Percentiles rank a stretch among this genome's conserved stretches.
Evolutionary conservation across 352 stramenopile genomes (phyloP).

Genomic region (Halophytophthora polymorphica): DNA sequence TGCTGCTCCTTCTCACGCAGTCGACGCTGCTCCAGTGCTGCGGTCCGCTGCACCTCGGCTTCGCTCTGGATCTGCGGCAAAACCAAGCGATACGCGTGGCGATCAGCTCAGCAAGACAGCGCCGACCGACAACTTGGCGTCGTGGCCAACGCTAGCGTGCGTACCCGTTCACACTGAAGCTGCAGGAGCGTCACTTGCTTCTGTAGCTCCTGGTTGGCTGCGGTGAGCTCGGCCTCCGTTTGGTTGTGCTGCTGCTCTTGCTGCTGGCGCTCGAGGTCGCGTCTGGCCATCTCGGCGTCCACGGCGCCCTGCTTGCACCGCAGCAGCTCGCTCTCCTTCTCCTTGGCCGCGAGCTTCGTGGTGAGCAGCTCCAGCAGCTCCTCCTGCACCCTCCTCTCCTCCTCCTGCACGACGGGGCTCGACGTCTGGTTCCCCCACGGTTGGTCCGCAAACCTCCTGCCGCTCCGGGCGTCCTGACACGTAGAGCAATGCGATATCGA

Average conservation of each 20-base stretch:
- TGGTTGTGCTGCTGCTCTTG: conserved; percentile 22
- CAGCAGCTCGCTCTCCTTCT: conserved; percentile 54
- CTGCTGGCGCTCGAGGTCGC: conserved; percentile 25
- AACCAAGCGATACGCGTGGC: not conserved
- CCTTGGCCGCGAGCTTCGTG: conserved; percentile 54
- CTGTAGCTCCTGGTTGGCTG: conserved; percentile 37
- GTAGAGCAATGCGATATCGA: no score
- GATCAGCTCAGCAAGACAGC: not conserved
- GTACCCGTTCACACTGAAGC: conserved; percentile 36
- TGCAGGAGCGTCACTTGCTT: conserved; percentile 36
- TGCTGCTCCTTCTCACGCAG: conserved; percentile 39
- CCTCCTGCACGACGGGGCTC: conserved; percentile 33
- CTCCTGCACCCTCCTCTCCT: conserved; percentile 52
- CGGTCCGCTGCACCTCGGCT: conserved; percentile 26
- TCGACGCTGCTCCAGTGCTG: conserved; percentile 31
- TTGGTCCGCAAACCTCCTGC: conserved; percentile 2
- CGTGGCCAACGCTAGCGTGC: not conserved
- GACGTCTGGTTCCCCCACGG: conserved; percentile 11
- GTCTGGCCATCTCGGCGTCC: conserved; percentile 16
- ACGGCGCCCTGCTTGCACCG: conserved; percentile 29
- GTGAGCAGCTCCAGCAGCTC: conserved; percentile 67
- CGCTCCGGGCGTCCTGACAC: conserved; percentile 30
- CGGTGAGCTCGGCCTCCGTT: conserved; percentile 17
- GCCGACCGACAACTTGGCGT: not conserved
- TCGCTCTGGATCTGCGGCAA: conserved; percentile 29